These are phyloP conservation scores for Cucumis hystrix DNA, from an alignment of 306 rosid species.

Conservation along the genomic window DNA sequence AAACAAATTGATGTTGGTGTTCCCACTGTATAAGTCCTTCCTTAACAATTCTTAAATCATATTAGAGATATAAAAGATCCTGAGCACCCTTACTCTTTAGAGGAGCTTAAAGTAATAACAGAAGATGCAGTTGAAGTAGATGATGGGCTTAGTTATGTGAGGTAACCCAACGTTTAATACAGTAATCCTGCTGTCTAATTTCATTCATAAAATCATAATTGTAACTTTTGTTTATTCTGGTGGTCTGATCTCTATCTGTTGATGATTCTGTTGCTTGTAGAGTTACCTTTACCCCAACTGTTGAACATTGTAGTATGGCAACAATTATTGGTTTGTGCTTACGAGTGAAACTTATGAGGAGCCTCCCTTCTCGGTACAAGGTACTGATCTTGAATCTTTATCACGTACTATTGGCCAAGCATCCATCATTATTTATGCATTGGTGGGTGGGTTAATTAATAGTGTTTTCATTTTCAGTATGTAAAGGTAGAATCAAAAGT, in stretches of 20 bases:
- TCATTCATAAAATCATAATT: neutral
- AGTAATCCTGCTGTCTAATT: neutral
- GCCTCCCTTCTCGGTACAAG: slow-evolving; percentile 82
- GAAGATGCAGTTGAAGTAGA: slow-evolving; percentile 87
- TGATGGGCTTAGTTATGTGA: slow-evolving; percentile 53
- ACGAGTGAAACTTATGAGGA: slow-evolving; percentile 77
- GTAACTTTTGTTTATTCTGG: neutral
- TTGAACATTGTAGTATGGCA: slow-evolving; percentile 97
- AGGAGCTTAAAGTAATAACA: slow-evolving; percentile 85
- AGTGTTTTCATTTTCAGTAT: neutral
- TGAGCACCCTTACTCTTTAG: slow-evolving; percentile 80
- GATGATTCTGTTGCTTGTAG: slow-evolving; percentile 24
- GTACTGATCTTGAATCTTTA: slow-evolving; percentile 13
- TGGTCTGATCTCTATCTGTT: neutral
- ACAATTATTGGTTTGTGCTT: slow-evolving; percentile 86
- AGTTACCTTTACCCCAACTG: slow-evolving; percentile 90
- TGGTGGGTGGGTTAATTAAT: neutral
- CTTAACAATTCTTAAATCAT: slow-evolving; percentile 69
- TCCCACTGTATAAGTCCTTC: slow-evolving; percentile 1
- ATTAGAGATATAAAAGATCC: slow-evolving; percentile 92
- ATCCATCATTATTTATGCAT: neutral
- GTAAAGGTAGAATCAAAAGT: neutral
- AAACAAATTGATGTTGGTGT: neutral
- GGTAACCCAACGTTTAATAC: slow-evolving; percentile 21
- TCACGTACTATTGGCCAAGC: neutral